Evolutionary conservation across 768 basidiomycete species (phyloP).

Genomic region (Crucibulum laeve): DNA sequence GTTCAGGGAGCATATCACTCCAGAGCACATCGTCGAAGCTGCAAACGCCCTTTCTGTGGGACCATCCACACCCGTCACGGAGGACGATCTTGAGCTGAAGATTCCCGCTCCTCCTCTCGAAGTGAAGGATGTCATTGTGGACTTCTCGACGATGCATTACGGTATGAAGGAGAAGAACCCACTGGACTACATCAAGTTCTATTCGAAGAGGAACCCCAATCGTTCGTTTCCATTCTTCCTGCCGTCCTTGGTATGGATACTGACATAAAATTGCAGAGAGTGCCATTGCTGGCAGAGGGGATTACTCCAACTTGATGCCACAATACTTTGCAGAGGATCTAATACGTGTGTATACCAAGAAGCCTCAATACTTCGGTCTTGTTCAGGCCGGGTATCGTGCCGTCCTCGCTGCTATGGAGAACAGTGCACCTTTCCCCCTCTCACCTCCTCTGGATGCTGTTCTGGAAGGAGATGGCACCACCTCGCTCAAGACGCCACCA

Average conservation of each 20-base stretch:
- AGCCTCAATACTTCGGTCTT: slow-evolving; percentile 49
- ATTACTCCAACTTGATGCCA: slow-evolving; percentile 66
- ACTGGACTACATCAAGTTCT: slow-evolving; percentile 65
- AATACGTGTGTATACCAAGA: slow-evolving; percentile 66
- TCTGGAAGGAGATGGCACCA: not conserved
- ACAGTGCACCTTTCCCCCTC: not conserved
- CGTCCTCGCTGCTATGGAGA: slow-evolving; percentile 20
- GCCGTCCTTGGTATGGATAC: no score
- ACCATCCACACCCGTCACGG: slow-evolving; percentile 6
- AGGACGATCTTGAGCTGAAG: slow-evolving; percentile 9
- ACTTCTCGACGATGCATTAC: slow-evolving; percentile 65
- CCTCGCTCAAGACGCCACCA: slow-evolving; percentile 26
- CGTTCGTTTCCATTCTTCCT: slow-evolving; percentile 31
- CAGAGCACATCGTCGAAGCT: slow-evolving; percentile 36
- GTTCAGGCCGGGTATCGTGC: slow-evolving; percentile 67
- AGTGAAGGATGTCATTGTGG: slow-evolving; percentile 57
- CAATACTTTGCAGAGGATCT: slow-evolving; percentile 63
- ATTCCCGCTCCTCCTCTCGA: slow-evolving; percentile 25
- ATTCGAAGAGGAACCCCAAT: slow-evolving; percentile 58
- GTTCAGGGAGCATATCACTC: slow-evolving; percentile 36
- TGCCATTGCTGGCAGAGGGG: slow-evolving; percentile 41
- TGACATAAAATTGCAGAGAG: slow-evolving; percentile 27
- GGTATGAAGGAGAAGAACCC: slow-evolving; percentile 74
- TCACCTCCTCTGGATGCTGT: not conserved
- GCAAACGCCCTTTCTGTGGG: slow-evolving; percentile 23